Evolutionary conservation across 2,329 filamentous ascomycete species (phyloP).

Genomic region (Akanthomyces muscarius): DNA sequence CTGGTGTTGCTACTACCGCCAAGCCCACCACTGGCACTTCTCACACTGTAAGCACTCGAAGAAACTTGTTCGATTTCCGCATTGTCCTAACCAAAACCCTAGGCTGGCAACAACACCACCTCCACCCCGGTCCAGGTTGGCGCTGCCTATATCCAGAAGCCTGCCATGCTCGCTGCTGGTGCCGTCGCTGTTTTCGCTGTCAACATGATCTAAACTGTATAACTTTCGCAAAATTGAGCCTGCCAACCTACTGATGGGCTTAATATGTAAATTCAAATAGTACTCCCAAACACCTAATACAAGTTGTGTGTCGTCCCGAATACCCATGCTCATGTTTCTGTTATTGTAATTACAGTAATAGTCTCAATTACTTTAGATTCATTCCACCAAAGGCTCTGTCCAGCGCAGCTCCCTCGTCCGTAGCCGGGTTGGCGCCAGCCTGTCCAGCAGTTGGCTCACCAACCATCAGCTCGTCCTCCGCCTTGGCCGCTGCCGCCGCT

Average conservation of each 20-base stretch:
- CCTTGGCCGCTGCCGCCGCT: slow-evolving; percentile 26
- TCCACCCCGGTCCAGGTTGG: slow-evolving; percentile 8
- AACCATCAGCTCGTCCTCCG: slow-evolving; percentile 11
- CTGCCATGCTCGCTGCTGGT: slow-evolving; percentile 9
- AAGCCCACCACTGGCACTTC: slow-evolving; percentile 11
- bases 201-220: slow-evolving; percentile 21
- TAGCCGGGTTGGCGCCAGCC: slow-evolving; percentile 35
- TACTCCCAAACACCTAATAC: slow-evolving; percentile 15
- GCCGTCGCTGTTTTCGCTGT: slow-evolving; percentile 13
- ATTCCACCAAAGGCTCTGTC: slow-evolving; percentile 55
- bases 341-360: neutral
- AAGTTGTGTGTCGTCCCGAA: neutral
- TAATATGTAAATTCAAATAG: slow-evolving; percentile 7
- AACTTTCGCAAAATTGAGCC: neutral
- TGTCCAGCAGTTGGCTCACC: slow-evolving; percentile 2
- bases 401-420: slow-evolving; percentile 52
- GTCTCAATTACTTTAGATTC: slow-evolving; percentile 27
- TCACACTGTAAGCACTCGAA: slow-evolving; percentile 9
- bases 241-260: neutral
- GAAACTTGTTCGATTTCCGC: neutral
- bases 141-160: slow-evolving; percentile 14
- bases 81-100: neutral
- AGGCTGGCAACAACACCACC: slow-evolving; percentile 5
- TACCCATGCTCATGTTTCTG: neutral
- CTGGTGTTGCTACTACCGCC: slow-evolving; percentile 17